Evolutionary conservation across 441 rosid species (phyloP), one percentile per base, ranked within the genome.

Genomic region (Erodium trifolium): DNA sequence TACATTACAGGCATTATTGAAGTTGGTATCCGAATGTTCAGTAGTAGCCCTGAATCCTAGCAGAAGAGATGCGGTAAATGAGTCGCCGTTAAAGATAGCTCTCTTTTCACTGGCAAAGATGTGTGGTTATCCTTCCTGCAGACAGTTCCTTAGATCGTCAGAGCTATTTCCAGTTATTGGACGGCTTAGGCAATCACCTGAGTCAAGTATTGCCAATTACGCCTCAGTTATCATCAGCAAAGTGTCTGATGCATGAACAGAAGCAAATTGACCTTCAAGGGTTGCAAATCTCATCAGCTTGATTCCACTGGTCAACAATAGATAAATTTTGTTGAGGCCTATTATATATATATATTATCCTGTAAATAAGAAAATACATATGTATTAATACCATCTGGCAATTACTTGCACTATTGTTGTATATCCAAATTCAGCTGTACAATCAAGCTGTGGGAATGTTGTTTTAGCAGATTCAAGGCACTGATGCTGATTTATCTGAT

Each of bases 91-190:
- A 29, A 90, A 89, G 81, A 88, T 95, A 16, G 96, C 95, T 66
- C 88, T 95, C n/a, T 92, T 95, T 80, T 92, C 99, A 60, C 70
- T 95, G 79, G 97, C 92, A 7, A 95, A 95, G 84, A 92, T 95
- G 98, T 89, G 97, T 72, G 78, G 87, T 10, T 90, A 95, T 76
- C 81, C 77, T 64, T 87, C 89, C 9, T 95, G 99, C 87, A 80
- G 91, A 68, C 85, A 79, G 60, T 85, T 85, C 72, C 87, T 90
- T 10, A 84, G 84, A 34, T 83, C 96, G 18, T 90, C 98, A 0
- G 98, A 89, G 79, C 82, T 92, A 72, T 85, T 86, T 70, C 87
- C 88, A 0, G 90, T 88, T 70, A 86, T 95, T 0, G 89, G 85
- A 41, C 81, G 86, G 81, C 96, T 95, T 29, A 83, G 88, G 29